Base-by-base conservation (phyloP, 306 rosid genomes). In the Betula pendula region DNA sequence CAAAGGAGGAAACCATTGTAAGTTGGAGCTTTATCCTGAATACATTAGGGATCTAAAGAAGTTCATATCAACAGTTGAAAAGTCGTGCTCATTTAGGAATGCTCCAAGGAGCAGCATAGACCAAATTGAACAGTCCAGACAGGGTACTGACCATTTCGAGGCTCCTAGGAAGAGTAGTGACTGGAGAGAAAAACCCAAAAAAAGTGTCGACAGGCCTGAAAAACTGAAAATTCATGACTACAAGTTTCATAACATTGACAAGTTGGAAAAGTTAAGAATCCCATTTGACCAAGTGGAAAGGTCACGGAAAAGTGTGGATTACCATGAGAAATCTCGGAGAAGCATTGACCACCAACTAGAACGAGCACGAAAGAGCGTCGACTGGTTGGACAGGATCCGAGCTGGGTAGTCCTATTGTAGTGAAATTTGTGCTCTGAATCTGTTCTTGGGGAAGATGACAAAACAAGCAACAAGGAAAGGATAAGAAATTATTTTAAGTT, bases 1-100 rank as follows among this genome's bases (percentile, higher is more conserved):
- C 78, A 91, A 85, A 85, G 96, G 90, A 22, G 98, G 98, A 82
- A 93, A 85, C n/a, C 98, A 93, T 82, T 93, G 98, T 82, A 88
- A 93, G 84, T 84, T 93, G 82, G 98, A 93, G 77, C 90, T 89
- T 43, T 88, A 82, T 82, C 98, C 96, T 0, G 97, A 88, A 75
- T 93, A 88, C 76, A 70, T 88, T 38, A 84, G 89, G 77, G 97
- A 90, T 84, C 74, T 88, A 84, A 85, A 82, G 79, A 87, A 87
- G 79, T 87, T 87, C 73, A 70, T 87, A 60, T 58, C 67, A 4
- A 74, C 83, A 0, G 85, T 87, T 0, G 85, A 87, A 47, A 84
- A 77, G 62, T 75, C 87, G 1, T 80, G 82, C 72, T 81, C 87
- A 0, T 79, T 75, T 10, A 80, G 81, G 76, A 74, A 75, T 50